phyloP scores from a whole-genome alignment of 148 eudicot genomes.

The Spergularia bocconei region DNA sequence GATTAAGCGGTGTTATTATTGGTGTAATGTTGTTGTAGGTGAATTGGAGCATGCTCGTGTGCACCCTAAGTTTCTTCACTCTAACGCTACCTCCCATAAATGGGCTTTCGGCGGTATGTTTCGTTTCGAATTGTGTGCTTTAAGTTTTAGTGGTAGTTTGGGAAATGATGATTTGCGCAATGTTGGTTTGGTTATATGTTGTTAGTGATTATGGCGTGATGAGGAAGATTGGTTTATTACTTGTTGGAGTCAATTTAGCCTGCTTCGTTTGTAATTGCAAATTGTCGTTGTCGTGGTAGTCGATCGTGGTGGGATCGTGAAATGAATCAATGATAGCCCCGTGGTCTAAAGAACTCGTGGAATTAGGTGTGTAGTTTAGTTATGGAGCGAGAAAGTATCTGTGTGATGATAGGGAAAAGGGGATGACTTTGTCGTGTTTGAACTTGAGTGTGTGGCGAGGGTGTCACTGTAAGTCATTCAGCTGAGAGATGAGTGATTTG shows the following conservation, averaged over 20 bases:
- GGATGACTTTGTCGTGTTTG: too few relatives aligned
- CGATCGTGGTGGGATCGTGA: background rate
- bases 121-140: background rate
- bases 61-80: conserved; percentile 95
- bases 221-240: background rate
- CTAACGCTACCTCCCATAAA: conserved; percentile 98
- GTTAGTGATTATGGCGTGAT: background rate
- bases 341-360: background rate
- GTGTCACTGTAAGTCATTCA: too few relatives aligned
- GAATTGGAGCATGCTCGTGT: conserved; percentile 97
- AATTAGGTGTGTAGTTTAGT: background rate
- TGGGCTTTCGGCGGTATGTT: conserved; percentile 94
- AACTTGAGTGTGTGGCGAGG: too few relatives aligned
- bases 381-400: background rate
- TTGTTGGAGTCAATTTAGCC: background rate
- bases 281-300: background rate
- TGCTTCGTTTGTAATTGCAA: background rate
- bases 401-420: background rate
- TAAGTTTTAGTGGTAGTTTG: background rate
- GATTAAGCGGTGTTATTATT: background rate
- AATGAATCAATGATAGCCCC: background rate
- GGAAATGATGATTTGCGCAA: background rate
- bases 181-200: background rate
- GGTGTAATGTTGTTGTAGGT: conserved; percentile 36
- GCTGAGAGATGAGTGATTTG: too few relatives aligned